Evolutionary conservation across 1,284 basidiomycete genomes (phyloP), one percentile per base, ranked within the genome.

Genomic region (Neolentinus lepideus): DNA sequence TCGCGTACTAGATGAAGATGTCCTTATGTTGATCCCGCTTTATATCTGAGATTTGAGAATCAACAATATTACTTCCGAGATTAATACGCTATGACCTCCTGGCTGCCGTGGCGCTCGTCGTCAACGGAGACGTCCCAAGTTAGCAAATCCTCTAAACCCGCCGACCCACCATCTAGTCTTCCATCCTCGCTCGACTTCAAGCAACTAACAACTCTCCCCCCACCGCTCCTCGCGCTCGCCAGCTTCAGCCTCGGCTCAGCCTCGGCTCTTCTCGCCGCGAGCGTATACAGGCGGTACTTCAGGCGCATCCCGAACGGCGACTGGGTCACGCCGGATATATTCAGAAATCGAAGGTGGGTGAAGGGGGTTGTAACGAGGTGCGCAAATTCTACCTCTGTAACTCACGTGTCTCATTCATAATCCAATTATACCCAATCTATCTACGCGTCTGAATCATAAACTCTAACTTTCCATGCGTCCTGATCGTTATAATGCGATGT

Each of bases 311-410:
- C 69, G 51, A 87, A 79, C 60, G 73, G 76, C 6, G 83, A 86
- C 31, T 87, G 80, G 75, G 73, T 91, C 31, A 85, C 83, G 1
- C 81, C 81, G 0, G 70, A 79, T 56, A 69, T 83, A 51, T 66
- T 89, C 50, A 64, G 69, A n/a, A 72, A 75, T 59, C 77, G 74
- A 57, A 73, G 76, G 51, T 87, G 84, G 85, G 72, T 92, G 38
- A 84, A 79, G 61, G 90, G 90, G 4, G 71, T 81, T 8, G 89
- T 92, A 19, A 90, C 88, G 3, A 83, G 77, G 88, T 89, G 64
- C 63, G 78, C 61, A 24, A 12, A 35, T 48, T 22, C n/a, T 27
- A 24, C 12, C 16, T 11, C 45, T 31, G 29, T 31, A 31, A n/a
- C n/a, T n/a, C n/a, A n/a, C n/a, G n/a, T n/a, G n/a, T 31, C 29